Evolutionary conservation across 768 basidiomycete species (phyloP).

Genomic region (Trametopsis cervina): DNA sequence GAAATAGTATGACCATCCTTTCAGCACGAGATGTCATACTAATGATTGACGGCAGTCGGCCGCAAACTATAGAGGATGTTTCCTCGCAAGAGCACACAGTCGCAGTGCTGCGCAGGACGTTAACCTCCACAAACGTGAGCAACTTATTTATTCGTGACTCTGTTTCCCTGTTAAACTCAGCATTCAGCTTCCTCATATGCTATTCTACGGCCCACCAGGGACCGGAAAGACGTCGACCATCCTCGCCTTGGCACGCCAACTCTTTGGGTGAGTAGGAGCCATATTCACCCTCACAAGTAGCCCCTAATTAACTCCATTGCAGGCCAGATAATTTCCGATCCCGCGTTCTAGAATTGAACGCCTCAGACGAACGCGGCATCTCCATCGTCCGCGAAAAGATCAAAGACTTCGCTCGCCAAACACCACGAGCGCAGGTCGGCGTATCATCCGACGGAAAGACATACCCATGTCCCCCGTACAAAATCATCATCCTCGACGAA

Average conservation of each 20-base stretch:
- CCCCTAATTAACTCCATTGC: not conserved
- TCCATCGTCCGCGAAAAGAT: conserved; percentile 96
- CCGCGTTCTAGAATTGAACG: conserved; percentile 94
- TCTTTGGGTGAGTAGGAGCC: conserved; percentile 81
- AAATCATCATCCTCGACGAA: conserved; percentile 97
- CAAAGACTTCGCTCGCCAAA: conserved; percentile 94
- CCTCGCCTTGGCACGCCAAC: conserved; percentile 84
- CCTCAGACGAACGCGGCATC: conserved; percentile 98
- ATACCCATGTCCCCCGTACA: conserved; percentile 97
- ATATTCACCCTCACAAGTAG: not conserved
- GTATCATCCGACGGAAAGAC: conserved; percentile 66
- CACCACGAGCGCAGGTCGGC: conserved; percentile 68
- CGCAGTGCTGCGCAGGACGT: conserved; percentile 82
- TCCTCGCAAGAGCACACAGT: conserved; percentile 97
- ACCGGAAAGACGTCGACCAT: conserved; percentile 99
- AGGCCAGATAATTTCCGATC: conserved; percentile 93
- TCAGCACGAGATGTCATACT: conserved; percentile 7
- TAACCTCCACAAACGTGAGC: conserved; percentile 85
- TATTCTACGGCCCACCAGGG: conserved; percentile 98
- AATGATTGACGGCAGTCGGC: conserved; percentile 52
- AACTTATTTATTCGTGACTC: not conserved
- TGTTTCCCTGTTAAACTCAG: conserved; percentile 1
- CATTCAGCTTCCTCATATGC: conserved; percentile 92
- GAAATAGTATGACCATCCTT: conserved; percentile 96
- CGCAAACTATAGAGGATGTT: conserved; percentile 96